Conservation (phyloP, 441 rosid species). For the Theobroma grandiflorum region DNA sequence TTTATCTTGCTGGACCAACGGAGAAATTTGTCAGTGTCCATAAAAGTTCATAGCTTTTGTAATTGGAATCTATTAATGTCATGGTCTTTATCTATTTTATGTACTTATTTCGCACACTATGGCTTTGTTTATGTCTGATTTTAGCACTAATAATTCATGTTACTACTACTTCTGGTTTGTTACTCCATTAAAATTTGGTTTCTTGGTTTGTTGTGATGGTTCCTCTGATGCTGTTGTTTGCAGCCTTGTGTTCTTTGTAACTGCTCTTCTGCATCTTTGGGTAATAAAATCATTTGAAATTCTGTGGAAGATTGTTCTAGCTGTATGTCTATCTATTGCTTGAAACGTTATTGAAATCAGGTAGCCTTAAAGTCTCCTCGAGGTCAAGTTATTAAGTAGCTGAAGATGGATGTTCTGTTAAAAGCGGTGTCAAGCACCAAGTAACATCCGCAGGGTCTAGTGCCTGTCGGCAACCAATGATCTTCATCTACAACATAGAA, state of each 20-base stretch:
- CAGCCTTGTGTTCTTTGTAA: too few species aligned
- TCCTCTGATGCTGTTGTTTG: neutral
- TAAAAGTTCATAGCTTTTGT: neutral
- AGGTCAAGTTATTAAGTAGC: neutral
- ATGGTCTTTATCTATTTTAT: too few species aligned
- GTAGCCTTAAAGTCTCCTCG: neutral
- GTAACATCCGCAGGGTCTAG: neutral
- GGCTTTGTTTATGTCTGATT: neutral
- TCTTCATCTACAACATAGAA: neutral
- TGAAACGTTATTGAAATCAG: neutral
- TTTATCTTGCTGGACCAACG: conserved; percentile 56
- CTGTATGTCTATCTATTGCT: neutral
- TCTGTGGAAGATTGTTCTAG: neutral
- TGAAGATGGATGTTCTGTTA: neutral
- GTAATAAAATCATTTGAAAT: neutral
- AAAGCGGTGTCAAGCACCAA: neutral
- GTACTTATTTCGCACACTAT: neutral
- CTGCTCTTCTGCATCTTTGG: too few species aligned
- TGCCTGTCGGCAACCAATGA: neutral
- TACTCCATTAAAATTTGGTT: too few species aligned
- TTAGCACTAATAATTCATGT: too few species aligned
- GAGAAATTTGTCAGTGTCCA: conserved; percentile 16
- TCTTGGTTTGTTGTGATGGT: neutral
- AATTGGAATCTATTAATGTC: conserved; percentile 14
- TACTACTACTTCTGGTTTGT: too few species aligned